phyloP scores from a whole-genome alignment of 495 filamentous ascomycete species.

The Barbatosphaeria neglecta region DNA sequence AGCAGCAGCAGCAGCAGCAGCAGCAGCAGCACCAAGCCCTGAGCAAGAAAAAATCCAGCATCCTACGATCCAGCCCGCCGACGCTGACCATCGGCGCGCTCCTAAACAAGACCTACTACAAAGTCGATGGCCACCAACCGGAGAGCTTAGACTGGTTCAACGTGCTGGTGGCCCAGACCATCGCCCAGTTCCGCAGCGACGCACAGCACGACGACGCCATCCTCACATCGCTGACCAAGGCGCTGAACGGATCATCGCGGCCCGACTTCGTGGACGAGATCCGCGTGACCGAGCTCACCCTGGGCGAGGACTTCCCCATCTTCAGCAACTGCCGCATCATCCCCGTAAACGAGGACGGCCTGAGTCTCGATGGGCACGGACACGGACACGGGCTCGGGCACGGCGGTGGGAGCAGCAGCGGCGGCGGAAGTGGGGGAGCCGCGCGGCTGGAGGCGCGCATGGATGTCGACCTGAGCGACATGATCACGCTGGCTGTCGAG shows the following conservation, averaged over 20 bases:
- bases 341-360: slow-evolving; percentile 61
- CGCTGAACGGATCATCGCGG: slow-evolving; percentile 73
- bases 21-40: slow-evolving; percentile 26
- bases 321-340: slow-evolving; percentile 97
- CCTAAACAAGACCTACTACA: slow-evolving; percentile 94
- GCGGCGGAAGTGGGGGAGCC: slow-evolving; percentile 42
- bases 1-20: background rate
- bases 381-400: slow-evolving; percentile 54
- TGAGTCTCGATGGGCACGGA: slow-evolving; percentile 31
- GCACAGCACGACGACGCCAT: slow-evolving; percentile 85
- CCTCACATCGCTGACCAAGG: slow-evolving; percentile 78
- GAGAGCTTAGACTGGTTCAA: slow-evolving; percentile 99
- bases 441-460: slow-evolving; percentile 79
- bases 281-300: slow-evolving; percentile 77
- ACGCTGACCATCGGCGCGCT: slow-evolving; percentile 72
- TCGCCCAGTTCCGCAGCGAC: slow-evolving; percentile 87
- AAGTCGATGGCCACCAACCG: slow-evolving; percentile 90
- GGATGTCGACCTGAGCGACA: slow-evolving; percentile 93
- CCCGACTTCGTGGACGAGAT: slow-evolving; percentile 91
- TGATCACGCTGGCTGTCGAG: slow-evolving; percentile 87
- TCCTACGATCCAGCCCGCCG: slow-evolving; percentile 54
- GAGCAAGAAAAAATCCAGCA: slow-evolving; percentile 64
- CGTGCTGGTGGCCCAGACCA: slow-evolving; percentile 90
- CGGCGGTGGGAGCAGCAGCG: slow-evolving; percentile 34
- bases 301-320: slow-evolving; percentile 96